These are phyloP conservation scores for Adansonia grandidieri DNA, from an alignment of 441 rosid species.

Conservation along the genomic window DNA sequence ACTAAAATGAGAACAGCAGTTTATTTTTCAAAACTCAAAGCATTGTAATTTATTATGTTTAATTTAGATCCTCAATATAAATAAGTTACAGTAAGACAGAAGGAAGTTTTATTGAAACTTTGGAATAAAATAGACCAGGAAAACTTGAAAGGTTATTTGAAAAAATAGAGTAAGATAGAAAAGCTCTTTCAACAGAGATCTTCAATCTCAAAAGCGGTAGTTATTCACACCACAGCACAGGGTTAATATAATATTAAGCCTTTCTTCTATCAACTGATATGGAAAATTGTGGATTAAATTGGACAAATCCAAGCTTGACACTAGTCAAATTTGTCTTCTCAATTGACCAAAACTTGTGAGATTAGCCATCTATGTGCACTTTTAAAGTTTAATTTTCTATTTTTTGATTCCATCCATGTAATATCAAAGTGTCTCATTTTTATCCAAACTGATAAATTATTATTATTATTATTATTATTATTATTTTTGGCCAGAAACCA, in stretches of 20 bases:
- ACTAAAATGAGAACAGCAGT: background rate
- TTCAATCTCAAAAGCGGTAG: background rate
- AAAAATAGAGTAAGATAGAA: background rate
- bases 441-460: background rate
- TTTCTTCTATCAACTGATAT: constrained; percentile 12
- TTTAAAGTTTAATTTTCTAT: background rate
- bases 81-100: background rate
- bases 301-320: constrained; percentile 17
- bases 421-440: constrained; percentile 8
- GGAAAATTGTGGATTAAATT: constrained; percentile 13
- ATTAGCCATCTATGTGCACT: constrained; percentile 16
- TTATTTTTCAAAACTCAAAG: constrained; percentile 15
- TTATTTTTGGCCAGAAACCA: background rate
- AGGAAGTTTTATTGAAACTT: constrained; percentile 13
- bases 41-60: background rate
- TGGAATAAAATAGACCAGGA: background rate
- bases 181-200: background rate
- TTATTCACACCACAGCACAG: background rate
- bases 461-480: no score
- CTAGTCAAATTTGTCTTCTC: background rate
- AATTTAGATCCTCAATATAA: background rate
- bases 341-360: constrained; percentile 5
- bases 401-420: constrained; percentile 27
- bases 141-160: background rate
- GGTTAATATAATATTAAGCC: background rate